These are phyloP conservation scores for Leptodermis oblonga DNA, from an alignment of 257 asterid species.

Conservation along the genomic window DNA sequence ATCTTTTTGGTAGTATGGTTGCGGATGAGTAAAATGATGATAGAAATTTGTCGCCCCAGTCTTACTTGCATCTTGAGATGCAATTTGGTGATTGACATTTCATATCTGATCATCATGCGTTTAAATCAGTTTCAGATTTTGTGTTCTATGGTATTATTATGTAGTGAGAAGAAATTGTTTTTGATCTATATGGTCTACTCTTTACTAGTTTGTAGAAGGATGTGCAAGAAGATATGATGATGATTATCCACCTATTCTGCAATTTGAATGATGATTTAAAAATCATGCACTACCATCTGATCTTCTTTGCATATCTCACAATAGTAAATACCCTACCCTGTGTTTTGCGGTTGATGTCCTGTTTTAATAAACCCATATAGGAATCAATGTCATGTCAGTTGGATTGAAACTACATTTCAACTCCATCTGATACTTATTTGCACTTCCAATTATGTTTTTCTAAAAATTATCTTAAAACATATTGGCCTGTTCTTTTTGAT, in stretches of 20 bases:
- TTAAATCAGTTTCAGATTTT: background rate
- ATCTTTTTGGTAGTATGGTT: background rate
- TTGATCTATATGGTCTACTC: background rate
- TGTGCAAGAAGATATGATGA: conserved; percentile 45
- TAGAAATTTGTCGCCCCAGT: conserved; percentile 46
- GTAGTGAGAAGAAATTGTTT: no score
- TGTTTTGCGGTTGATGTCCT: no score
- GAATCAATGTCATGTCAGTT: background rate
- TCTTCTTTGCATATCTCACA: conserved; percentile 27
- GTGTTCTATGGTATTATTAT: no score
- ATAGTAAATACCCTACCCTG: background rate
- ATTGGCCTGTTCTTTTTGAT: no score
- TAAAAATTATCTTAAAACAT: no score
- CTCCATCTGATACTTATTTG: no score
- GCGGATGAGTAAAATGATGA: conserved; percentile 26
- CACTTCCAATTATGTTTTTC: background rate
- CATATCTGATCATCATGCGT: background rate
- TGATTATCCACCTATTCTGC: conserved; percentile 47
- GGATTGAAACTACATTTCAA: no score
- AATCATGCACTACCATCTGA: conserved; percentile 93
- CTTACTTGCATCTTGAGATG: conserved; percentile 34
- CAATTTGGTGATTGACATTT: conserved; percentile 39
- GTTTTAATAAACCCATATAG: no score
- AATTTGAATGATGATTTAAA: conserved; percentile 50
- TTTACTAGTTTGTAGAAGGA: no score